Conservation (phyloP, 139 green algal genomes). For the Pedinophyceae sp. region DNA sequence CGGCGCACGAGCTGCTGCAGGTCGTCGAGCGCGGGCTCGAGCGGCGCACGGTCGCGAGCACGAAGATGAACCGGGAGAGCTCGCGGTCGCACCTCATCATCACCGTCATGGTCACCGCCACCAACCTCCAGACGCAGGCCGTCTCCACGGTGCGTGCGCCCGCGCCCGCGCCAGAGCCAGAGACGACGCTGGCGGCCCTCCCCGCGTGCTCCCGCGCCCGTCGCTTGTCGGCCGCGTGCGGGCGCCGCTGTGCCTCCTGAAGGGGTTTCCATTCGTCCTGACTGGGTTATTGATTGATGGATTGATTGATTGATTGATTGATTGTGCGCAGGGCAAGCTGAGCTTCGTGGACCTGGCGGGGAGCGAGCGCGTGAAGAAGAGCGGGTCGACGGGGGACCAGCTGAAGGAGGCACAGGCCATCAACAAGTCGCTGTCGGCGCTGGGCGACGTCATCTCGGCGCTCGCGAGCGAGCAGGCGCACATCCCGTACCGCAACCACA, state of each 20-base stretch:
- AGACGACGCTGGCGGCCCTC: too few relatives aligned
- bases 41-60: constrained; percentile 28
- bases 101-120: constrained; percentile 73
- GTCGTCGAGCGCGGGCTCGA: constrained; percentile 40
- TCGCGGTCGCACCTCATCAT: constrained; percentile 88
- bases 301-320: too few relatives aligned
- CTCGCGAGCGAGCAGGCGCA: constrained; percentile 62
- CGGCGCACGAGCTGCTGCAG: constrained; percentile 36
- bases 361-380: constrained; percentile 93
- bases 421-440: constrained; percentile 91
- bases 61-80: constrained; percentile 77
- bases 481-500: constrained; percentile 96
- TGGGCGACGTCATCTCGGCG: constrained; percentile 91
- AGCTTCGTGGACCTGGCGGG: constrained; percentile 91
- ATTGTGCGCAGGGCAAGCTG: constrained; percentile 56
- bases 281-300: too few relatives aligned
- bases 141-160: too few relatives aligned
- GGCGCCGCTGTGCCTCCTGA: too few relatives aligned
- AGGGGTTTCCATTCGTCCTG: too few relatives aligned
- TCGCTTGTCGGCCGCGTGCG: too few relatives aligned
- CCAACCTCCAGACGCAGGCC: constrained; percentile 83
- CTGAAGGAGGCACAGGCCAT: constrained; percentile 96
- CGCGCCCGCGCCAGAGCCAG: too few relatives aligned
- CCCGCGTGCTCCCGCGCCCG: too few relatives aligned
- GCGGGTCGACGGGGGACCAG: constrained; percentile 61